Evolutionary conservation across 352 stramenopile species (phyloP), one percentile per base, ranked within the genome.

Genomic region (Phytophthora crassamura): DNA sequence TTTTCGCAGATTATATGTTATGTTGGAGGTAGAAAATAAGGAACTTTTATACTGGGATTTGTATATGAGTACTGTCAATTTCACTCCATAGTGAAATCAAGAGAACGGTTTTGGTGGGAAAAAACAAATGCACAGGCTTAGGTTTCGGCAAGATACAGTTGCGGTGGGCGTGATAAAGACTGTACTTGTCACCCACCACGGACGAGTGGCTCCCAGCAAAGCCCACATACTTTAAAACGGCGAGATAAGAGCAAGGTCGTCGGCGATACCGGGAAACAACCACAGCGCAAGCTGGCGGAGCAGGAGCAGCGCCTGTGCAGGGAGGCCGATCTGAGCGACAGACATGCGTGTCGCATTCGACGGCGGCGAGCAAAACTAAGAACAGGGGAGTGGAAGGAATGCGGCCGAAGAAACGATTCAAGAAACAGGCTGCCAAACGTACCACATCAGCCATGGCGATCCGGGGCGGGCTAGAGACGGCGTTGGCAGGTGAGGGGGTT

Each of bases 1-100:
- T 60, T 60, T 41, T 50, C 20, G 40, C 52, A 51, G 25, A 39
- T 10, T 60, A 30, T 60, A 3, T 41, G 39, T 43, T 60, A 60
- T 52, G 32, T 60, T 60, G 40, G n/a, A 51, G 4, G 3, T 51
- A 8, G 30, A 52, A 52, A 30, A 52, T 52, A 60, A 60, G n/a
- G 2, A 7, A 45, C 9, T 15, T n/a, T 51, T 45, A 46, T 28
- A 43, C 40, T 60, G 20, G 3, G 11, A 42, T 43, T 51, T 60
- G 52, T 60, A 60, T 60, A 2, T 1, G 15, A 20, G 25, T 42
- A 40, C 28, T 60, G 52, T 48, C 18, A 15, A 34, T 48, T 7
- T 34, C 41, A 7, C 9, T n/a, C 2, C 35, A 39, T 51, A 51
- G 7, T 51, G 52, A 30, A 43, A 38, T 20, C 28, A 32, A 45